phyloP scores from a whole-genome alignment of 176 grass and related monocot genomes.

The Thinopyrum elongatum region DNA sequence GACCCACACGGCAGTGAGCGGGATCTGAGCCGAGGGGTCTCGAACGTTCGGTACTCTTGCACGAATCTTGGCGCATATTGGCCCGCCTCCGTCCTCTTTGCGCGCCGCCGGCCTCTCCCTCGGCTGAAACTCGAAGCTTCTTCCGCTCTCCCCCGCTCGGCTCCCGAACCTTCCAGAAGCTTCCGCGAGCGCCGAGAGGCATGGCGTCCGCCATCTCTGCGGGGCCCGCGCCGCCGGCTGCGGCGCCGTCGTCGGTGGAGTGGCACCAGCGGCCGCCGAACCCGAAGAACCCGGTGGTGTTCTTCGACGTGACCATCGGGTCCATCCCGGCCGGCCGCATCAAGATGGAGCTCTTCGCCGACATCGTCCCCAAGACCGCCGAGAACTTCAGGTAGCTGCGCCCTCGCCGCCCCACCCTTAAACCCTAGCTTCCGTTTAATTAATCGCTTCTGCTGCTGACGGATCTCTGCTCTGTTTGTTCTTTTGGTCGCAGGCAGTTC shows the following conservation, averaged over 20 bases:
- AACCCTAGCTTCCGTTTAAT: conserved; percentile 26
- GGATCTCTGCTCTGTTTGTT: conserved; percentile 30
- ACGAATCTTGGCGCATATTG: conserved; percentile 29
- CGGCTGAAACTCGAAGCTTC: background rate
- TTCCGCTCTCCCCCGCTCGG: background rate
- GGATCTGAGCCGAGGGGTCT: background rate
- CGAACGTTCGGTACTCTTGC: background rate
- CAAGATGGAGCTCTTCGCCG: conserved; percentile 99
- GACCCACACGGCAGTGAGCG: background rate
- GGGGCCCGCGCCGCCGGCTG: conserved; percentile 43
- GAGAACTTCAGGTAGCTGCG: conserved; percentile 79
- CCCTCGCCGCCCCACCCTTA: background rate
- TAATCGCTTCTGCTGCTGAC: background rate
- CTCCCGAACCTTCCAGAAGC: conserved; percentile 1
- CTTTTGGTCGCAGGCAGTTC: conserved; percentile 72
- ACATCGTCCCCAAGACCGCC: conserved; percentile 80
- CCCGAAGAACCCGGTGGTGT: conserved; percentile 91
- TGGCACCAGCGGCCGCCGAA: conserved; percentile 91
- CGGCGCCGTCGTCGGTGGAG: conserved; percentile 52
- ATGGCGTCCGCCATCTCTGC: conserved; percentile 55
- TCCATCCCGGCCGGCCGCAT: conserved; percentile 93
- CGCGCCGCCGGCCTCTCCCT: conserved; percentile 1
- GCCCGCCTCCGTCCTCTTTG: background rate
- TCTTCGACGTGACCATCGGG: conserved; percentile 98
- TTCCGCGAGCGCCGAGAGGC: background rate